Conservation (phyloP, 257 asterid species). For the Asclepias syriaca region DNA sequence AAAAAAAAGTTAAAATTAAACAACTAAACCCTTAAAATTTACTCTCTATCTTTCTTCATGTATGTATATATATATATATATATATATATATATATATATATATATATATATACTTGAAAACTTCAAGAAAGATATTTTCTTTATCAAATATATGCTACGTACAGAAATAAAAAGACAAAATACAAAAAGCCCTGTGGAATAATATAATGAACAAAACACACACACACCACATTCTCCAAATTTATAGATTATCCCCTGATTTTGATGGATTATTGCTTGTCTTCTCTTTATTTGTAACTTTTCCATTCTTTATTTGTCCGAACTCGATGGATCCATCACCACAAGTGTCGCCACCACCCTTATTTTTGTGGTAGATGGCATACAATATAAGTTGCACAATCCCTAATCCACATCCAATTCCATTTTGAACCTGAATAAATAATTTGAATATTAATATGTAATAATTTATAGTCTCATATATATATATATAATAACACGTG, state of each 20-base stretch:
- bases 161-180: background rate
- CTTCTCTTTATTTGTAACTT: background rate
- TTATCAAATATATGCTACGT: background rate
- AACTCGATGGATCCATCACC: constrained; percentile 20
- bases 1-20: too few species aligned
- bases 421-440: constrained; percentile 61
- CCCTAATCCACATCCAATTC: constrained; percentile 68
- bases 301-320: background rate
- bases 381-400: constrained; percentile 65
- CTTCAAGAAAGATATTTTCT: background rate
- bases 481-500: too few species aligned
- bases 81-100: too few species aligned
- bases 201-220: background rate
- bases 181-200: background rate
- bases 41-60: background rate
- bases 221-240: background rate
- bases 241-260: background rate
- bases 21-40: too few species aligned
- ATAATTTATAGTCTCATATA: background rate
- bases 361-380: constrained; percentile 54
- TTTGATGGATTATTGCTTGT: background rate
- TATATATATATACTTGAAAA: background rate
- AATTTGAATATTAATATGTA: background rate
- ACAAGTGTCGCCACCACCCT: constrained; percentile 28
- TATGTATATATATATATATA: too few species aligned